Conservation (phyloP, 1,284 basidiomycete genomes). For the Sanghuangporus sanghuang region DNA sequence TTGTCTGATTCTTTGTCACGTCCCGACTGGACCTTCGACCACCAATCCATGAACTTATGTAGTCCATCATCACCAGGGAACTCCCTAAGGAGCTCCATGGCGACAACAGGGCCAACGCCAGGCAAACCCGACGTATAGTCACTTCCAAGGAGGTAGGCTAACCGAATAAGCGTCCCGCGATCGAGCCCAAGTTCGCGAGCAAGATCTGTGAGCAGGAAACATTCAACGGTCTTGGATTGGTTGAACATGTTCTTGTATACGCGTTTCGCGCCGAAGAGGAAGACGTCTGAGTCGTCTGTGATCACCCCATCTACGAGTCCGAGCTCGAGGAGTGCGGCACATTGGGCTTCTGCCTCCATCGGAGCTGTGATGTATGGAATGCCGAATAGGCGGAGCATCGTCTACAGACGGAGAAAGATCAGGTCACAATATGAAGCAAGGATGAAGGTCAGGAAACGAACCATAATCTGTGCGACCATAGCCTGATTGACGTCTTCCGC, state of each 20-base stretch:
- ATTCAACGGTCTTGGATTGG: constrained; percentile 97
- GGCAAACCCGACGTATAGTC: constrained; percentile 97
- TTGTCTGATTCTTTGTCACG: constrained; percentile 73
- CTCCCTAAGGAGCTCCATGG: constrained; percentile 91
- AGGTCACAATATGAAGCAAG: too few relatives aligned
- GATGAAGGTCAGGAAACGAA: too few relatives aligned
- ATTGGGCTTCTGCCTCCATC: constrained; percentile 99
- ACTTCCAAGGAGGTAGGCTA: constrained; percentile 93
- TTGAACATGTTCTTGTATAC: constrained; percentile 99
- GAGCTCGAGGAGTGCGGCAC: constrained; percentile 84
- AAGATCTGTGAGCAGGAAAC: constrained; percentile 84
- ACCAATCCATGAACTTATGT: constrained; percentile 90
- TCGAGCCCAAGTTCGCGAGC: constrained; percentile 86
- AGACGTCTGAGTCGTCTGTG: constrained; percentile 98
- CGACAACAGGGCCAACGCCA: constrained; percentile 93
- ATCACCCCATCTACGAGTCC: constrained; percentile 95
- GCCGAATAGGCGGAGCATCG: constrained; percentile 89
- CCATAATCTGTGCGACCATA: constrained; percentile 96
- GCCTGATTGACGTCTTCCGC: constrained; percentile 93
- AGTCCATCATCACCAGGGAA: constrained; percentile 85
- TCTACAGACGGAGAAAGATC: too few relatives aligned
- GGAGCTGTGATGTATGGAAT: constrained; percentile 98
- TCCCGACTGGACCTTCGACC: constrained; percentile 90
- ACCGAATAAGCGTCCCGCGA: constrained; percentile 79
- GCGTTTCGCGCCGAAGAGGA: constrained; percentile 90